Percentiles rank a stretch among this genome's conserved stretches.
Conservation (phyloP, 352 stramenopile genomes). For the Globisporangium acanthophoron region DNA sequence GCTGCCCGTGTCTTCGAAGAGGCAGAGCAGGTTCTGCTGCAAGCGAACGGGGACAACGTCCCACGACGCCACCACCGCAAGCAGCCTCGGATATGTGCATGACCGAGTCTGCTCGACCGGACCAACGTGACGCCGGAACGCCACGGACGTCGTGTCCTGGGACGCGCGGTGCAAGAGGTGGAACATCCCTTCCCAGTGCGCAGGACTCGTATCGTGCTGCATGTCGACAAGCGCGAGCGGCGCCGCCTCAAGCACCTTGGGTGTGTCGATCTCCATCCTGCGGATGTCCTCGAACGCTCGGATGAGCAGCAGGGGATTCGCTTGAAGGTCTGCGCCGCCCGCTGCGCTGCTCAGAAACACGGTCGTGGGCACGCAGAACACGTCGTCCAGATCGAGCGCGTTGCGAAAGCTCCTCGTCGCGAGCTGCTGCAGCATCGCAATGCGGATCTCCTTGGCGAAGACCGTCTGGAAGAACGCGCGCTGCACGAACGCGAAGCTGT, state of each 20-base stretch:
- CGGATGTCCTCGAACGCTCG: constrained; percentile 20
- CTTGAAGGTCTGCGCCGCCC: not conserved
- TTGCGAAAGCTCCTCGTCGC: constrained; percentile 1
- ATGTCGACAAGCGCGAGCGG: constrained; percentile 43
- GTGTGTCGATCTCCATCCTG: constrained; percentile 26
- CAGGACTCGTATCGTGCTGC: constrained; percentile 5
- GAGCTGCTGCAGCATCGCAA: constrained; percentile 16
- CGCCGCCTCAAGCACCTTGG: constrained; percentile 30
- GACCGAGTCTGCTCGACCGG: not conserved
- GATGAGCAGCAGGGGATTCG: constrained; percentile 24
- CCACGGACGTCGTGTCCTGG: constrained; percentile 20
- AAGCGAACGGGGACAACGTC: constrained; percentile 21
- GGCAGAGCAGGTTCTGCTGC: constrained; percentile 20
- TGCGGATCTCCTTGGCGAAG: constrained; percentile 8
- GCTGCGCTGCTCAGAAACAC: constrained; percentile 3
- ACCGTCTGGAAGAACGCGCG: constrained; percentile 27
- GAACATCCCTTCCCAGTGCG: constrained; percentile 45
- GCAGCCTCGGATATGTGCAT: constrained; percentile 21
- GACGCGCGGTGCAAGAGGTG: constrained; percentile 31
- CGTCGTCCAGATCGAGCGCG: not conserved
- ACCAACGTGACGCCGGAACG: constrained; percentile 2
- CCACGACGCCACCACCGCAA: constrained; percentile 20
- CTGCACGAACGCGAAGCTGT: constrained; percentile 28
- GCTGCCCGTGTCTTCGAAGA: constrained; percentile 14
- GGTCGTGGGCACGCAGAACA: constrained; percentile 10